Evolutionary conservation across 2,329 filamentous ascomycete genomes (phyloP).

Genomic region (Didymella keratinophila): DNA sequence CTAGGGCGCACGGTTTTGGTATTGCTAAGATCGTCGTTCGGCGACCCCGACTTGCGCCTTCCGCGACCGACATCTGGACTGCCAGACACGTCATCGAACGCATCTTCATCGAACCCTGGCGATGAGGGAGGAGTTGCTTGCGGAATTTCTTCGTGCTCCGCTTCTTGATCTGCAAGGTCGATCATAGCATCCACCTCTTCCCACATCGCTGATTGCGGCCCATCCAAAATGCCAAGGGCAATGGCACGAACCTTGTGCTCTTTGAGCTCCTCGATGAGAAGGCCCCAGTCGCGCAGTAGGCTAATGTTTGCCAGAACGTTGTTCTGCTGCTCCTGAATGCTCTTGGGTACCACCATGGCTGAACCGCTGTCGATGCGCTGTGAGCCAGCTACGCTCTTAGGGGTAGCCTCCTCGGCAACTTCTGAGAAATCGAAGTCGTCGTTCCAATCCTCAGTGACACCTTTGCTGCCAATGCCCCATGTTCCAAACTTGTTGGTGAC

Average conservation of each 20-base stretch:
- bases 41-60: constrained; percentile 41
- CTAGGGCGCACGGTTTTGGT: constrained; percentile 34
- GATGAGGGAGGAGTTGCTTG: constrained; percentile 63
- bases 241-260: constrained; percentile 75
- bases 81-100: constrained; percentile 62
- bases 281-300: constrained; percentile 81
- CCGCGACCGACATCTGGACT: constrained; percentile 43
- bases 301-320: constrained; percentile 84
- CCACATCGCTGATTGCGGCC: constrained; percentile 70
- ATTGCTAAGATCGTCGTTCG: constrained; percentile 39
- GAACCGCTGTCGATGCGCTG: constrained; percentile 56
- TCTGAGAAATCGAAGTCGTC: constrained; percentile 84
- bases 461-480: constrained; percentile 81
- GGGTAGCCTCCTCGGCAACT: constrained; percentile 50
- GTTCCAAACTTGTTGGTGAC: constrained; percentile 77
- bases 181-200: constrained; percentile 87
- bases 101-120: constrained; percentile 65
- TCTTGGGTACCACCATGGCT: constrained; percentile 76
- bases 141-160: constrained; percentile 64
- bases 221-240: constrained; percentile 70
- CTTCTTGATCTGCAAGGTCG: constrained; percentile 75
- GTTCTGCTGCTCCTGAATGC: constrained; percentile 81
- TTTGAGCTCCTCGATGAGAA: constrained; percentile 84
- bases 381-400: constrained; percentile 46
- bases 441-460: constrained; percentile 86